Evolutionary conservation across 495 filamentous ascomycete species (phyloP).

Genomic region (Schizothecium vesticola): DNA sequence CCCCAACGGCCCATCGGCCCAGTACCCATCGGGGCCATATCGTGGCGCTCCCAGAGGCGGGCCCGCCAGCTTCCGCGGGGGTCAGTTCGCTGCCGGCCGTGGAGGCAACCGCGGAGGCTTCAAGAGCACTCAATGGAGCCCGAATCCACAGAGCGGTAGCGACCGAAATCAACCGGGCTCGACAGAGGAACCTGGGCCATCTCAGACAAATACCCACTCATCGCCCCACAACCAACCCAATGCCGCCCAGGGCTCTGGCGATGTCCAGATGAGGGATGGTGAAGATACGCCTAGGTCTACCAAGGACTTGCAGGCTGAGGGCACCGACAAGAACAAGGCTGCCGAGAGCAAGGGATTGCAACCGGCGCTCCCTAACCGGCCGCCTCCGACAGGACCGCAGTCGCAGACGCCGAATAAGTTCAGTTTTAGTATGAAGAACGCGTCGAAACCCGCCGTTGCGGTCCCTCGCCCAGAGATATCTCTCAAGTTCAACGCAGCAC

Average conservation of each 20-base stretch:
- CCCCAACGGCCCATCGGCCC: conserved; percentile 45
- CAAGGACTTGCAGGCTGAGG: conserved; percentile 60
- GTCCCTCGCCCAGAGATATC: conserved; percentile 67
- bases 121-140: conserved; percentile 32
- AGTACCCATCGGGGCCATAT: conserved; percentile 48
- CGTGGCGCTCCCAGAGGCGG: conserved; percentile 48
- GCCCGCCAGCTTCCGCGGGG: conserved; percentile 35
- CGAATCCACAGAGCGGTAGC: conserved; percentile 15
- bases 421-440: conserved; percentile 78
- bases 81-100: conserved; percentile 28
- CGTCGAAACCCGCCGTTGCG: conserved; percentile 53
- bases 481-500: conserved; percentile 60
- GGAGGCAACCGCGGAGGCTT: conserved; percentile 35
- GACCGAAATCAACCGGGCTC: conserved; percentile 12
- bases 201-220: conserved; percentile 29
- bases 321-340: conserved; percentile 41
- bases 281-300: conserved; percentile 58
- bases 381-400: conserved; percentile 46
- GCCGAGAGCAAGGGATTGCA: conserved; percentile 39
- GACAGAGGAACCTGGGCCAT: conserved; percentile 26
- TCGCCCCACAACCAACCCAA: conserved; percentile 45
- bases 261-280: conserved; percentile 42
- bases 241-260: conserved; percentile 16
- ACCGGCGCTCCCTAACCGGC: conserved; percentile 39
- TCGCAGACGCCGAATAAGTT: conserved; percentile 56